Evolutionary conservation across 306 rosid genomes (phyloP), one percentile per base, ranked within the genome.

Genomic region (Vachellia collinsii): DNA sequence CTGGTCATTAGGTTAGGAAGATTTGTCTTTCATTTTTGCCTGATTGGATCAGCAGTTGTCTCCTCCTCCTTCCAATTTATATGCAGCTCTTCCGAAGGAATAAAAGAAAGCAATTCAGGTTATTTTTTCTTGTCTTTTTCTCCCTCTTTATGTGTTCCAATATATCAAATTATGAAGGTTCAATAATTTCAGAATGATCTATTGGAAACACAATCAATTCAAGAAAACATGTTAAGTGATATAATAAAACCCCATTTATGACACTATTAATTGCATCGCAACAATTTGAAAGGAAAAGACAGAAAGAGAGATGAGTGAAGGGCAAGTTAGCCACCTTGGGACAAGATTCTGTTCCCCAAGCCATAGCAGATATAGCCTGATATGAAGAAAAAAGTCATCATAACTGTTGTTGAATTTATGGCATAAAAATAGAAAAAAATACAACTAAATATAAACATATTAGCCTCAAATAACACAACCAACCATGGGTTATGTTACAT

Each of bases 341-440:
- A 82, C 98, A 95, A 83, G 94, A 87, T 86, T 88, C 91, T 9
- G 99, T 95, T 50, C 99, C 99, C 99, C 99, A 95, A 56, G 97
- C 98, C 99, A 95, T 95, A 22, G 98, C 98, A 47, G 99, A 89
- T 61, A 95, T 86, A 5, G 99, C 98, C 99, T 94, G 86, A 12
- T 63, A 62, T 73, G 70, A 67, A 78, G n/a, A 77, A 46, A 61
- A 74, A 48, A 3, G 37, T 19, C 61, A 12, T 50, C 5, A n/a
- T 1, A 50, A 50, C 20, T 50, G 17, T 50, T 50, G 17, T 5
- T 4, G 7, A 50, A 50, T 1, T 50, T 12, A 16, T 14, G 16
- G 8, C 5, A 46, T 50, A 50, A 50, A 50, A 50, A 13, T 50
- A 50, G 44, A 74, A 62, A 22, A 61, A 79, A 76, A 23, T 22